Base-by-base conservation (phyloP, 2,329 filamentous ascomycete species). In the Fusarium sp. region DNA sequence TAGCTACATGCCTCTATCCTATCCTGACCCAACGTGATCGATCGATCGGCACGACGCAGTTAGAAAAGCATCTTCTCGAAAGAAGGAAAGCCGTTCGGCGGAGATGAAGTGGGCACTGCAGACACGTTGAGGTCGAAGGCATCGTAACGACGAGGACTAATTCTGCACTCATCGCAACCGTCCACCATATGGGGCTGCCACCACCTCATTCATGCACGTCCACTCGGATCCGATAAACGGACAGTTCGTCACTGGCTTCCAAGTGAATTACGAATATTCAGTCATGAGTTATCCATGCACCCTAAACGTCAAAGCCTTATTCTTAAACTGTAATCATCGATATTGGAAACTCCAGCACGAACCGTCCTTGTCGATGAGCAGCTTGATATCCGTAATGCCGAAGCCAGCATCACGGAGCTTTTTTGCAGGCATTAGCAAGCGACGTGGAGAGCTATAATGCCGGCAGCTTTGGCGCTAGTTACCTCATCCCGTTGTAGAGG, bases 21-120 rank as follows among this genome's bases (percentile, higher is more conserved):
- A 28, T 56, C 28, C 29, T n/a, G 38, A 26, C 29, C 28, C 48
- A 54, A 56, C 44, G 43, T 57, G 58, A 68, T 70, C 63, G 52
- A 66, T 64, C 57, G 59, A 69, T 72, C 60, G 57, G 37, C 52
- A 49, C 28, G 28, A 38, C 29, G n/a, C n/a, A n/a, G n/a, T 55
- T 38, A 24, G n/a, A 44, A 58, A 20, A 12, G 38, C 20, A 38
- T 56, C 38, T 58, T 58, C 49, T 44, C 16, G 47, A 58, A 57
- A 23, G 18, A 28, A 9, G 29, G 35, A 39, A 37, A 23, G 47
- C 37, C 8, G 23, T 31, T 26, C 23, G 10, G 21, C 35, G 57
- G 59, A 56, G 31, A 63, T 31, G 20, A 42, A 47, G 60, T 63
- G 41, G 41, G 15, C 29, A 53, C 37, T 13, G 13, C 23, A 5